Conservation (phyloP, 2,329 filamentous ascomycete species). For the Fusarium chuoi region DNA sequence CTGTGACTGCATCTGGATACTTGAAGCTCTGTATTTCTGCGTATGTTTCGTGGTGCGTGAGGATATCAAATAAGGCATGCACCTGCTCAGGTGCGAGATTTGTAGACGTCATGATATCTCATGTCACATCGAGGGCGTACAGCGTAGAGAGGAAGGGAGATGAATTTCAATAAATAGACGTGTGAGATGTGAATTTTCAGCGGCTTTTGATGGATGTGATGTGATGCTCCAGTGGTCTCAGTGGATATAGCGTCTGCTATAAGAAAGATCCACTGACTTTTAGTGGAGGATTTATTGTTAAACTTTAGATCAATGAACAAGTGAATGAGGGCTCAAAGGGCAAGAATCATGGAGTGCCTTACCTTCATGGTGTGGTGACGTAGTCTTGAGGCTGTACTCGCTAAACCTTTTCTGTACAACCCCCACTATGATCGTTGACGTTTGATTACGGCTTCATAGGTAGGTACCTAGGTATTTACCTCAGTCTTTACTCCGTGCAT, state of each 20-base stretch:
- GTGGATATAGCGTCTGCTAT: neutral
- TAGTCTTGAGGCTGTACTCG: conserved; percentile 19
- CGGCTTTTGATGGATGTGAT: neutral
- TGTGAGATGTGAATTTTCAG: neutral
- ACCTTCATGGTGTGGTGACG: conserved; percentile 21
- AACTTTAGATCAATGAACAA: neutral
- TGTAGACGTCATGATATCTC: conserved; percentile 36
- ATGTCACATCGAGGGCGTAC: conserved; percentile 21
- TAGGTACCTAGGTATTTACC: neutral
- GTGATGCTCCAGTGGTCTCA: neutral
- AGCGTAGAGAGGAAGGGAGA: neutral
- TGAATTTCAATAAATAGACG: neutral
- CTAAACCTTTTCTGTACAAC: conserved; percentile 16
- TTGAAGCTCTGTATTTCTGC: conserved; percentile 79
- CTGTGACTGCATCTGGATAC: conserved; percentile 68
- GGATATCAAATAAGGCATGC: conserved; percentile 67
- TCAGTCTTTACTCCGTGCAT: neutral
- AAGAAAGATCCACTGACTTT: neutral
- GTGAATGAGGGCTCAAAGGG: neutral
- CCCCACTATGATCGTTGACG: neutral
- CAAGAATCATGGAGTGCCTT: neutral
- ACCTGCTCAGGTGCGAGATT: conserved; percentile 55
- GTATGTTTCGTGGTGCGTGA: conserved; percentile 69
- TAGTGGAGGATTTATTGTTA: neutral
- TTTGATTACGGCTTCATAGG: neutral